A percentile compares a stretch with the other conserved stretches of the same genome.
These are phyloP conservation scores for Drechmeria coniospora DNA, from an alignment of 2,329 filamentous ascomycete genomes.

Conservation along the genomic window DNA sequence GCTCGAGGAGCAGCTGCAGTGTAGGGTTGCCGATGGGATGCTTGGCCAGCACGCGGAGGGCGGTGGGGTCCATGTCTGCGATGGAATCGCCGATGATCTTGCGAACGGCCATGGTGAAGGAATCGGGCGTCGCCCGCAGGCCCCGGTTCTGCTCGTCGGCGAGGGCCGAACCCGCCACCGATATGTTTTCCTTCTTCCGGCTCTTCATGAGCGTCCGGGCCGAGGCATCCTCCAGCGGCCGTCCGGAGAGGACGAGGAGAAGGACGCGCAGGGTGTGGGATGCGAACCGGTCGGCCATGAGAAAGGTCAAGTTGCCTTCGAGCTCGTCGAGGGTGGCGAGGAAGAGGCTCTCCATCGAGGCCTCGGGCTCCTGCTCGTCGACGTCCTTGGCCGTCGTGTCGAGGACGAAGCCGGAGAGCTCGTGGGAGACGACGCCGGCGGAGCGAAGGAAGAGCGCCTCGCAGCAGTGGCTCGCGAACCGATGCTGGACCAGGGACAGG, in stretches of 20 bases:
- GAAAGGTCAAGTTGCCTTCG: conserved; percentile 66
- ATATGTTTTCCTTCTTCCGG: conserved; percentile 78
- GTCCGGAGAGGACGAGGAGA: conserved; percentile 70
- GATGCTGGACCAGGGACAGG: conserved; percentile 77
- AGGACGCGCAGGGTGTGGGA: conserved; percentile 83
- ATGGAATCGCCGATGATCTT: conserved; percentile 72
- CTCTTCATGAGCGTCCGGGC: conserved; percentile 69
- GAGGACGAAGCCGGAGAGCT: conserved; percentile 39
- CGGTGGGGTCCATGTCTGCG: conserved; percentile 58
- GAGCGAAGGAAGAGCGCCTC: conserved; percentile 81
- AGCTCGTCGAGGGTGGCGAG: conserved; percentile 73
- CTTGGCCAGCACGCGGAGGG: conserved; percentile 68
- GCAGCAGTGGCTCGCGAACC: conserved; percentile 94
- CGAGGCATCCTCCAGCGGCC: conserved; percentile 55
- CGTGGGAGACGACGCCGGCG: conserved; percentile 62
- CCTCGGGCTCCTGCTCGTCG: conserved; percentile 30
- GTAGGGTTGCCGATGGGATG: conserved; percentile 87
- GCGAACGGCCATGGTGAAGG: conserved; percentile 61
- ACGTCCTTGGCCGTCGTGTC: conserved; percentile 26
- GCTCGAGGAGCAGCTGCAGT: conserved; percentile 74
- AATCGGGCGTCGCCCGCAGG: conserved; percentile 52
- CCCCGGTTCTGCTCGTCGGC: conserved; percentile 28
- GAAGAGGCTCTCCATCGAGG: conserved; percentile 73
- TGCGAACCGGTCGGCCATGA: conserved; percentile 78
- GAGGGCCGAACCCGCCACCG: conserved; percentile 38